These are phyloP conservation scores for Neurospora pannonica DNA, from an alignment of 495 filamentous ascomycete genomes.

Conservation along the genomic window DNA sequence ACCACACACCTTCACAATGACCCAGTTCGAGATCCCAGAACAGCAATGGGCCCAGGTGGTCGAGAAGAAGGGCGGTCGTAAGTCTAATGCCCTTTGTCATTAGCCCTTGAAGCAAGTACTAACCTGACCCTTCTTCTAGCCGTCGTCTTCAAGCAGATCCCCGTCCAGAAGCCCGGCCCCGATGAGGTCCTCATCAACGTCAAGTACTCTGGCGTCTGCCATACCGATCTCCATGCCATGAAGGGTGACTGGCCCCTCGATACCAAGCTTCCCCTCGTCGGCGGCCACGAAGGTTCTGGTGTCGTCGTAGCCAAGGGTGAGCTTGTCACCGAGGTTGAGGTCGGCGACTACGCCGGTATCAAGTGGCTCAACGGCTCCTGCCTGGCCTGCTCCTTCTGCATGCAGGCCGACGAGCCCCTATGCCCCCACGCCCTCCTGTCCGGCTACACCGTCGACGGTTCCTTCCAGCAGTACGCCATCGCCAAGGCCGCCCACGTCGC, in stretches of 20 bases:
- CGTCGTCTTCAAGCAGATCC: slow-evolving; percentile 71
- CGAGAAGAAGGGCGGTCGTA: slow-evolving; percentile 63
- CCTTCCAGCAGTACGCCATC: slow-evolving; percentile 87
- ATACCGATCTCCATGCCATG: slow-evolving; percentile 79
- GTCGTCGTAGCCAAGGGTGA: slow-evolving; percentile 71
- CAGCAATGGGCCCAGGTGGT: slow-evolving; percentile 84
- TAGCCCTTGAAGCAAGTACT: slow-evolving; percentile 5
- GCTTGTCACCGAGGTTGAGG: slow-evolving; percentile 60
- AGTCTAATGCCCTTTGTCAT: slow-evolving; percentile 5
- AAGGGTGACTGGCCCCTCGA: slow-evolving; percentile 81
- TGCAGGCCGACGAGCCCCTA: slow-evolving; percentile 57
- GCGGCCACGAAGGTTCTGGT: slow-evolving; percentile 90
- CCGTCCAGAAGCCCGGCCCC: slow-evolving; percentile 65
- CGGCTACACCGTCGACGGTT: slow-evolving; percentile 85
- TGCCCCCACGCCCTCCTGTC: slow-evolving; percentile 65
- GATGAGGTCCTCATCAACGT: slow-evolving; percentile 89
- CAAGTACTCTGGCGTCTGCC: slow-evolving; percentile 88
- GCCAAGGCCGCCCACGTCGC: slow-evolving; percentile 78
- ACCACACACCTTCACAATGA: slow-evolving; percentile 15
- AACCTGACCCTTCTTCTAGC: slow-evolving; percentile 23
- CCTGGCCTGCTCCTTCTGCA: slow-evolving; percentile 71
- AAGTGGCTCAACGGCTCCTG: slow-evolving; percentile 90
- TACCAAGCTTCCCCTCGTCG: slow-evolving; percentile 74
- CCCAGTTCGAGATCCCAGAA: slow-evolving; percentile 44
- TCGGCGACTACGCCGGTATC: slow-evolving; percentile 76